Base-by-base conservation (phyloP, 257 asterid genomes). In the Przewalskia tangutica region DNA sequence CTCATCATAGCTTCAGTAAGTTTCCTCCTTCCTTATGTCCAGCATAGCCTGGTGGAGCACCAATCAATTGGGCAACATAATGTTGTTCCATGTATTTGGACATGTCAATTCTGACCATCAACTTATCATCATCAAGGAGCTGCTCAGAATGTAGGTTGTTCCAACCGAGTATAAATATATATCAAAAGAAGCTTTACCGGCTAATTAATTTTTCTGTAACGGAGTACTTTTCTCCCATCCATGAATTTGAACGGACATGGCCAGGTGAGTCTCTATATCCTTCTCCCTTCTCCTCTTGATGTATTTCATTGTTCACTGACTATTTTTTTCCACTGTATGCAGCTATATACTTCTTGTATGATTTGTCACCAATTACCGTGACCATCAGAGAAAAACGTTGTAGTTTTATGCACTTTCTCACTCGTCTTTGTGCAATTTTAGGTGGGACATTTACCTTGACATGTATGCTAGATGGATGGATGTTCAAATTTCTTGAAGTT, bases 1-100 rank as follows among this genome's bases (percentile, higher is more conserved):
- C n/a, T n/a, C n/a, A n/a, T n/a, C n/a, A n/a, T n/a, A n/a, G n/a
- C n/a, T n/a, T n/a, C n/a, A n/a, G n/a, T n/a, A n/a, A n/a, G n/a
- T n/a, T n/a, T n/a, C n/a, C n/a, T n/a, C n/a, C n/a, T n/a, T n/a
- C n/a, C n/a, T n/a, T n/a, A n/a, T n/a, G n/a, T n/a, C n/a, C n/a
- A n/a, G n/a, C n/a, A n/a, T n/a, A n/a, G n/a, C 99, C 98, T 48
- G 97, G 99, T 7, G 99, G 98, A 83, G 99, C 95, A 13, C 99
- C 99, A 60, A 95, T 95, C 60, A 94, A 56, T 0, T 97, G 89
- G 13, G 97, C 92, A 80, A 95, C 97, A 0, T 98, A 94, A 83
- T 94, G 97, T 20, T 94, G 97, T 83, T 95, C 98, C 99, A 95
- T 95, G 88, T 95, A 94, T 81, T 95, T 97, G 0, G 97, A 93